Evolutionary conservation across 768 basidiomycete species (phyloP), one percentile per base, ranked within the genome.

Genomic region (Mycena floridula): DNA sequence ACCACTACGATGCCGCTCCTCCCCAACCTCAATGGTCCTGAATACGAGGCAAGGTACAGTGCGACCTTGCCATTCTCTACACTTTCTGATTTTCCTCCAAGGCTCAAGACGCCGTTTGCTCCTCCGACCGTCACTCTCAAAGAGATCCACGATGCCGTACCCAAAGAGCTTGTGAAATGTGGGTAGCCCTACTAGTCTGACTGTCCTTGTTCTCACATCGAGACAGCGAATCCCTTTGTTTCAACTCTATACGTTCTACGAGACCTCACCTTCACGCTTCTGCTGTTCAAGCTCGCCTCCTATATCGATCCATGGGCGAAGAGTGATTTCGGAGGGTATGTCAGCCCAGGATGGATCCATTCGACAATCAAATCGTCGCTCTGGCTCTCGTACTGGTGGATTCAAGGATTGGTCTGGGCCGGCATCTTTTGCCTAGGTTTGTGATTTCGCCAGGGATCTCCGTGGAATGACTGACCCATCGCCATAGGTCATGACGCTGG

Each of bases 131-230:
- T 70, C 13, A 73, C 72, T 1, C 57, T 79, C 35, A 77, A 77
- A 55, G 69, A 78, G 42, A 63, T 80, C 42, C 76, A 76, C 44
- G 70, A 74, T 48, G 75, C 72, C 4, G 76, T 79, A 16, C 77
- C 77, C 1, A 77, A 74, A 58, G 61, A 76, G 36, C 58, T 78
- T 7, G 60, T 76, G n/a, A 64, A 61, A 48, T 62, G 71, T 68
- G 61, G 54, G 62, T 44, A 15, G 18, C 15, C 26, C 26, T 11
- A 25, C 36, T 21, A 2, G 18, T 30, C n/a, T 21, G 25, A 38
- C 41, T 22, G 15, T 7, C 7, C 25, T n/a, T 18, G 23, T 30
- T 23, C 20, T 49, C 7, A 42, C 21, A 9, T 9, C 5, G 27
- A 24, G 24, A 22, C 46, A 73, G 72, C 56, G 42, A 63, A 70